phyloP scores from a whole-genome alignment of 768 basidiomycete species.

The Lactarius vividus region DNA sequence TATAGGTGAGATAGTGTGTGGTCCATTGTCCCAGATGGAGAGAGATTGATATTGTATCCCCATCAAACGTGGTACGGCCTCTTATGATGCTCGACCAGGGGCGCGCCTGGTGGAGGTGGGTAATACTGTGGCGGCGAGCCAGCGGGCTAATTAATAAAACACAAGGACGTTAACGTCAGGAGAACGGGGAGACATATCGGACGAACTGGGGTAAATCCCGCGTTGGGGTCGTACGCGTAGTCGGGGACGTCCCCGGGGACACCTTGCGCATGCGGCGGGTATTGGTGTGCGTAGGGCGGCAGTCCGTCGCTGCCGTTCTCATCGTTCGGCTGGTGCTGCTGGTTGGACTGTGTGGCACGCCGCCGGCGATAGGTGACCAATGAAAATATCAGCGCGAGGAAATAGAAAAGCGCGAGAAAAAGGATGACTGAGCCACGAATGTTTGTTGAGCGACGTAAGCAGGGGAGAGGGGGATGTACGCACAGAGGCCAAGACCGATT shows the following conservation, averaged over 20 bases:
- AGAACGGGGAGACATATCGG: neutral
- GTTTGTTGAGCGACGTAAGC: neutral
- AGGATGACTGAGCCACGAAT: neutral
- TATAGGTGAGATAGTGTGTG: too few species aligned
- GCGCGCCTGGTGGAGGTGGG: conserved; percentile 3
- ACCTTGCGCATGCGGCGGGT: conserved; percentile 7
- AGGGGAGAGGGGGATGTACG: neutral
- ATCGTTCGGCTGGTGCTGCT: neutral
- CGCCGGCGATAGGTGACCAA: neutral
- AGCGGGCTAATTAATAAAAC: neutral
- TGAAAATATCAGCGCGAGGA: neutral
- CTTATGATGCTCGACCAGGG: neutral
- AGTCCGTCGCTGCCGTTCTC: neutral
- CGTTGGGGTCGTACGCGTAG: neutral
- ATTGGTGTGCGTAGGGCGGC: neutral
- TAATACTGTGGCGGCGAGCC: conserved; percentile 6
- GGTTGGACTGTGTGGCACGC: neutral
- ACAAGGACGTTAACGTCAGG: neutral
- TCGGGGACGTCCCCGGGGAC: neutral
- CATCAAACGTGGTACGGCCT: neutral
- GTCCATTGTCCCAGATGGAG: too few species aligned
- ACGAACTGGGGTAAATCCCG: conserved; percentile 11
- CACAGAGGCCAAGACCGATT: conserved; percentile 7
- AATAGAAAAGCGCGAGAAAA: neutral
- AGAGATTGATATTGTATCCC: neutral